These are phyloP conservation scores for Fusarium xyrophilum DNA, from an alignment of 2,329 filamentous ascomycete species.

Conservation along the genomic window DNA sequence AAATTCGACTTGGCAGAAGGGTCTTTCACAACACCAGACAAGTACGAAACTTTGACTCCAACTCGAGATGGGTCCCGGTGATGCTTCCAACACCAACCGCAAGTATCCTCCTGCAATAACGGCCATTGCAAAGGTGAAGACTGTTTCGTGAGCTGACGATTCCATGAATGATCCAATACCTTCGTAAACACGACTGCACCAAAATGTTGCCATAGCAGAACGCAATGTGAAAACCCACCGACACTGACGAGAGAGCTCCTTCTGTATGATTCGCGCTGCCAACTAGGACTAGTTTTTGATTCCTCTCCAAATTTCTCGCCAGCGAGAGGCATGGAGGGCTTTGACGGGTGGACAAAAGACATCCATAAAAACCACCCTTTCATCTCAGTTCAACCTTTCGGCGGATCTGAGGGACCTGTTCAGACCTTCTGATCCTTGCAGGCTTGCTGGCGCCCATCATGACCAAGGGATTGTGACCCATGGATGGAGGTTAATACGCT, in stretches of 20 bases:
- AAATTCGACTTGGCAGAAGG: conserved; percentile 4
- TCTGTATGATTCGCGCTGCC: conserved; percentile 84
- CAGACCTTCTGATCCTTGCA: conserved; percentile 41
- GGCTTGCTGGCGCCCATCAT: conserved; percentile 58
- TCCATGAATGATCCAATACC: conserved; percentile 14
- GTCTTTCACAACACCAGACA: conserved; percentile 63
- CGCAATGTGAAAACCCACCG: conserved; percentile 12
- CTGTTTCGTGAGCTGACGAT: conserved; percentile 23
- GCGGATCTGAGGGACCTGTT: conserved; percentile 55
- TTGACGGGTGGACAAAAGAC: conserved; percentile 85
- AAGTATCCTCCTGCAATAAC: background rate
- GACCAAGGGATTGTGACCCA: conserved; percentile 52
- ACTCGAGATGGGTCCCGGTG: conserved; percentile 85
- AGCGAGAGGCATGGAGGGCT: conserved; percentile 64
- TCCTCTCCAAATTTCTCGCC: conserved; percentile 67
- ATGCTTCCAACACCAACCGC: conserved; percentile 38
- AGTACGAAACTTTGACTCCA: conserved; percentile 94
- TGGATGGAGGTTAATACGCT: conserved; percentile 63
- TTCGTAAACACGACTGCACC: conserved; percentile 28
- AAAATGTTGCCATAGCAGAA: conserved; percentile 29
- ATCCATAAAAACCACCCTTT: conserved; percentile 89
- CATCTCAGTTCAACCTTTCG: conserved; percentile 58
- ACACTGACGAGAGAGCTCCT: conserved; percentile 54
- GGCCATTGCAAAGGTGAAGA: conserved; percentile 15
- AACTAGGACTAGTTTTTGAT: conserved; percentile 94